Evolutionary conservation across 1,284 basidiomycete species (phyloP).

Genomic region (Cystobasidium slooffiae): DNA sequence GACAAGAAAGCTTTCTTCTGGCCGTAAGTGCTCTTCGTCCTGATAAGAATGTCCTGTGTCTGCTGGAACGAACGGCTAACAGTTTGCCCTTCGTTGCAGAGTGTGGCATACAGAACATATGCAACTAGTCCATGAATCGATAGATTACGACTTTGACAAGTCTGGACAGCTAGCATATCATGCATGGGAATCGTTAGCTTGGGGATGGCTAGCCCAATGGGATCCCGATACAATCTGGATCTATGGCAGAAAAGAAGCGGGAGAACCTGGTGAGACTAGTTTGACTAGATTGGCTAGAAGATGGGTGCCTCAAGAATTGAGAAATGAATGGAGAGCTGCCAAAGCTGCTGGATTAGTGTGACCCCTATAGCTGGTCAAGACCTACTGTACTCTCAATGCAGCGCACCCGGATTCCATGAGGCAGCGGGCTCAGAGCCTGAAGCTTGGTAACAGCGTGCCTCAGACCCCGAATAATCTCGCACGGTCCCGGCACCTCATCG

Average conservation of each 20-base stretch:
- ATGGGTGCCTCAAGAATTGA: conserved; percentile 33
- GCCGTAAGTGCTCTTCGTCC: conserved; percentile 52
- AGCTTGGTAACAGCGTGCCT: too few relatives aligned
- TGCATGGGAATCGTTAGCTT: conserved; percentile 43
- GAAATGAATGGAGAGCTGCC: conserved; percentile 41
- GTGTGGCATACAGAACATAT: conserved; percentile 44
- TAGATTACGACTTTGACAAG: conserved; percentile 42
- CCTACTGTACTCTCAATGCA: too few relatives aligned
- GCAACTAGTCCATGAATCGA: conserved; percentile 33
- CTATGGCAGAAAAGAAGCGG: conserved; percentile 35
- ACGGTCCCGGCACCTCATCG: too few relatives aligned
- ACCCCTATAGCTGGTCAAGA: background rate
- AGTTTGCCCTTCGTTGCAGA: conserved; percentile 1
- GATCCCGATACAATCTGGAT: conserved; percentile 45
- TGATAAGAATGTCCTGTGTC: background rate
- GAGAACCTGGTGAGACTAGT: conserved; percentile 39
- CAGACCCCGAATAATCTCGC: too few relatives aligned
- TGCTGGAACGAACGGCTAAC: background rate
- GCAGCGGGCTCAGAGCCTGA: too few relatives aligned
- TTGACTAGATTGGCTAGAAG: conserved; percentile 38
- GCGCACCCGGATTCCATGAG: too few relatives aligned
- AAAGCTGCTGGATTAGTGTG: conserved; percentile 20
- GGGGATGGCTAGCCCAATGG: conserved; percentile 42
- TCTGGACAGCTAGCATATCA: conserved; percentile 43
- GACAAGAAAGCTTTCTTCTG: conserved; percentile 61